These are phyloP conservation scores for Scenedesmus sp. DNA, from an alignment of 163 green algal genomes.

Conservation along the genomic window DNA sequence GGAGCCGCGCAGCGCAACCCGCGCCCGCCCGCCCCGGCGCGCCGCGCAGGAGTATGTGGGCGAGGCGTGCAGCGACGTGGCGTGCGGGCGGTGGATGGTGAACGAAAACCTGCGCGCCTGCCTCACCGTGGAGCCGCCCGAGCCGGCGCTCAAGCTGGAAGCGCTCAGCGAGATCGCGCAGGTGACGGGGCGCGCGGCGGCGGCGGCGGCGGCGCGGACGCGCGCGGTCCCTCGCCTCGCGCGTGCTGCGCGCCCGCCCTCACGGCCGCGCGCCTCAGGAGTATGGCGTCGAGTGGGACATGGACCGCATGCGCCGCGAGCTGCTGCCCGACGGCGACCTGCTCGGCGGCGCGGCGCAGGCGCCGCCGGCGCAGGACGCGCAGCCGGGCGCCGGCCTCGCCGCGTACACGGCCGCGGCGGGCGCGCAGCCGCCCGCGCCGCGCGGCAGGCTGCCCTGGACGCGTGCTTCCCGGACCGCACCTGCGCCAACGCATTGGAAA, in stretches of 20 bases:
- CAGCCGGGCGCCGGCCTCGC: not conserved
- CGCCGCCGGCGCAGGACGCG: not conserved
- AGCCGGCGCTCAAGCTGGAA: constrained; percentile 74
- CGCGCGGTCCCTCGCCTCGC: too few relatives aligned
- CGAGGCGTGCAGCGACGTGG: constrained; percentile 63
- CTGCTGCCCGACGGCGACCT: constrained; percentile 41
- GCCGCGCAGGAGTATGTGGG: constrained; percentile 51
- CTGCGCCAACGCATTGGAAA: constrained; percentile 49
- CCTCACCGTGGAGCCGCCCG: constrained; percentile 74
- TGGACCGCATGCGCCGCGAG: constrained; percentile 47
- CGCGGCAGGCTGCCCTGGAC: too few relatives aligned
- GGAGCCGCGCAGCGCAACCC: too few relatives aligned
- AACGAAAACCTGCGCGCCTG: constrained; percentile 80
- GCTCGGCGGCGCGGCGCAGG: not conserved
- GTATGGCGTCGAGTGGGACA: constrained; percentile 66
- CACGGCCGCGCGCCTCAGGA: constrained; percentile 52
- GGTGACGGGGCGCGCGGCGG: too few relatives aligned
- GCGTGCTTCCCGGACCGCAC: not conserved
- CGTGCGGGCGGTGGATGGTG: constrained; percentile 62
- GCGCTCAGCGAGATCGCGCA: constrained; percentile 69
- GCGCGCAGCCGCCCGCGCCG: not conserved
- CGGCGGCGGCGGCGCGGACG: too few relatives aligned
- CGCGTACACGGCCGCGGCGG: not conserved
- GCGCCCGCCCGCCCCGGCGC: too few relatives aligned
- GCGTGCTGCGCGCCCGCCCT: too few relatives aligned